These are phyloP conservation scores for Hypoxylon intermedium DNA, from an alignment of 495 filamentous ascomycete species.

Conservation along the genomic window DNA sequence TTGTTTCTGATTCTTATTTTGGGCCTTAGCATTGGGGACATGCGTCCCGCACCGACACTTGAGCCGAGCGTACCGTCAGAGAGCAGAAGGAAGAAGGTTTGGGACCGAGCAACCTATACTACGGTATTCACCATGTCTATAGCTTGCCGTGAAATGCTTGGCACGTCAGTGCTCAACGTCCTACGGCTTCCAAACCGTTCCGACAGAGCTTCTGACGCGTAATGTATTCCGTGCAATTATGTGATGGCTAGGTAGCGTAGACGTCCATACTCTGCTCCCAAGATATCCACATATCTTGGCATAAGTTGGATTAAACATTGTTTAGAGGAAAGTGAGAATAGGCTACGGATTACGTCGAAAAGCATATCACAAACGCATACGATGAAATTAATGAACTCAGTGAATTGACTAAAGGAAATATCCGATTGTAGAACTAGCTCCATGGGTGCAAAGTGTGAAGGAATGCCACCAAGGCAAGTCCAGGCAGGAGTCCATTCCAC, in stretches of 20 bases:
- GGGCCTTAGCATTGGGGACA: slow-evolving; percentile 8
- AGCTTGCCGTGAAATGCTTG: background rate
- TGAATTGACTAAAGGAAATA: slow-evolving; percentile 37
- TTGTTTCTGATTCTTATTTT: background rate
- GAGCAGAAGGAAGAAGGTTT: background rate
- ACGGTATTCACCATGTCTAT: background rate
- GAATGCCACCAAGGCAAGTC: slow-evolving; percentile 16
- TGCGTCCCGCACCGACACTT: background rate
- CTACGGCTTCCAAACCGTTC: background rate
- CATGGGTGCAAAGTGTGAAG: slow-evolving; percentile 10
- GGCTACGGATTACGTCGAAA: background rate
- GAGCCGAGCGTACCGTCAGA: too few species aligned
- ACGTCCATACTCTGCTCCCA: too few species aligned
- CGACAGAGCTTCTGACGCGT: too few species aligned
- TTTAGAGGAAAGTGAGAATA: background rate
- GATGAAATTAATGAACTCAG: slow-evolving; percentile 24
- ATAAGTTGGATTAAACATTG: too few species aligned
- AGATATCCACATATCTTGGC: too few species aligned
- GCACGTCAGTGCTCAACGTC: background rate
- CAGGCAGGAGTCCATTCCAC: slow-evolving; percentile 12
- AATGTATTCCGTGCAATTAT: too few species aligned
- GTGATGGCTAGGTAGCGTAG: too few species aligned
- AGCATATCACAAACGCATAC: background rate
- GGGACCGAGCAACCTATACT: background rate
- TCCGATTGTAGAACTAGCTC: slow-evolving; percentile 21